A percentile compares a stretch with the other conserved stretches of the same genome.
phyloP scores from a whole-genome alignment of 805 yeast genomes.

The Saturnispora quitensis region DNA sequence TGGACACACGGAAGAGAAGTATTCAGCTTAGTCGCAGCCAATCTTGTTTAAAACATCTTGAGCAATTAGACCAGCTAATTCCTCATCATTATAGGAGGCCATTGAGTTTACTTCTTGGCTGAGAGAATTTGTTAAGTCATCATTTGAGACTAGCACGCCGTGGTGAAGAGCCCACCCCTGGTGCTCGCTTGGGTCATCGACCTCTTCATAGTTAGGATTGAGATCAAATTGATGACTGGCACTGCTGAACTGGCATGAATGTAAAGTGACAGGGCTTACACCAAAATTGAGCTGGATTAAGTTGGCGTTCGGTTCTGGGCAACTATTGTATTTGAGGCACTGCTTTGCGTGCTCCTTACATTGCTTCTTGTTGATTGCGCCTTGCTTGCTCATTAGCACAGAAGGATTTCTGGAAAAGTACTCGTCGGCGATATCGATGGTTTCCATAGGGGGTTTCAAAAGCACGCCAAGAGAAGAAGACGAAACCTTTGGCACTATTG shows the following conservation, averaged over 20 bases:
- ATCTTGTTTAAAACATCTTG: conserved; percentile 18
- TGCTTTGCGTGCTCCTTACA: background rate
- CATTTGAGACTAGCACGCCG: conserved; percentile 6
- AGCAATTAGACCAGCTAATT: conserved; percentile 18
- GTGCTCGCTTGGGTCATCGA: background rate
- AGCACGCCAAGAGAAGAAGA: background rate
- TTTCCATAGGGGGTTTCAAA: background rate
- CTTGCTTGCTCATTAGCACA: background rate
- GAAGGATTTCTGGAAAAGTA: conserved; percentile 17
- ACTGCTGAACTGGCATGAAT: background rate
- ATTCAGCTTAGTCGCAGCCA: background rate
- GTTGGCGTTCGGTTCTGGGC: background rate
- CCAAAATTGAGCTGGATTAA: background rate
- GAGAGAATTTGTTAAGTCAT: background rate
- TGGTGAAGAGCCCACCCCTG: conserved; percentile 8
- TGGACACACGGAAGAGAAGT: background rate
- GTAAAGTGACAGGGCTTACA: background rate
- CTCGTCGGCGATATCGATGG: conserved; percentile 19
- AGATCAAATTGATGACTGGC: background rate
- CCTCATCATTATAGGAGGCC: background rate
- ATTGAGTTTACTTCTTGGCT: background rate
- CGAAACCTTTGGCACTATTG: background rate
- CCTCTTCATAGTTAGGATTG: background rate
- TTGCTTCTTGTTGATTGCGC: background rate
- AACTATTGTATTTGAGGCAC: background rate